These are phyloP conservation scores for Tolypocladium cylindrosporum DNA, from an alignment of 2,329 filamentous ascomycete genomes.

Conservation along the genomic window DNA sequence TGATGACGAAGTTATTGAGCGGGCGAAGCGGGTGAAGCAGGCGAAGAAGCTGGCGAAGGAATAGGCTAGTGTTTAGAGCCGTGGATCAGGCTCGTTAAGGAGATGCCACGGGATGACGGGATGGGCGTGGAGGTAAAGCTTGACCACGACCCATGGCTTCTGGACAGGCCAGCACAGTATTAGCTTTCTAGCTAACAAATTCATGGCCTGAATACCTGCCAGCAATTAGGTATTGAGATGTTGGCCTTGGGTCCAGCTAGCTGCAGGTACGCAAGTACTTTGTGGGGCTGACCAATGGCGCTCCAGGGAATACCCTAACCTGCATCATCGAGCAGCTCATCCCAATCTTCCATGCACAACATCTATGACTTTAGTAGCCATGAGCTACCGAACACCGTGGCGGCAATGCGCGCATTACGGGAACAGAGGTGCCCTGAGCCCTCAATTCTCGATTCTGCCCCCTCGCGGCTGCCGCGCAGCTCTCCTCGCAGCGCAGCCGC, in stretches of 20 bases:
- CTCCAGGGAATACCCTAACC: not conserved
- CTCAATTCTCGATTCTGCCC: not conserved
- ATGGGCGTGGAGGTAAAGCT: not conserved
- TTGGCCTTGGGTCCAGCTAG: not conserved
- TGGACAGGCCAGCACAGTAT: not conserved
- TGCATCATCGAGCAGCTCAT: not conserved
- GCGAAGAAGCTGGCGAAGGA: not conserved
- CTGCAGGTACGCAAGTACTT: not conserved
- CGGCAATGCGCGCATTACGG: slow-evolving; percentile 14
- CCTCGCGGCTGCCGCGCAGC: slow-evolving; percentile 5
- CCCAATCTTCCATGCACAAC: not conserved
- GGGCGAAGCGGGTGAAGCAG: not conserved
- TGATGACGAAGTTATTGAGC: not conserved
- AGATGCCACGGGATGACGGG: not conserved
- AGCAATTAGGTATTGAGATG: not conserved
- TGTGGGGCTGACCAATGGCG: not conserved
- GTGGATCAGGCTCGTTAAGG: not conserved
- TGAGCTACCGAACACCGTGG: slow-evolving; percentile 23
- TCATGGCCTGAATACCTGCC: too few relatives aligned
- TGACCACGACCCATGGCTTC: not conserved
- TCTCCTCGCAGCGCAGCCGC: slow-evolving; percentile 7
- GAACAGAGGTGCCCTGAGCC: slow-evolving; percentile 3
- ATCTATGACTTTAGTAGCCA: slow-evolving; percentile 4
- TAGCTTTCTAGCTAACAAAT: not conserved
- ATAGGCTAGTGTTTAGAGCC: too few relatives aligned